Base-by-base conservation (phyloP, 345 rosid species). In the Ceriops tagal region DNA sequence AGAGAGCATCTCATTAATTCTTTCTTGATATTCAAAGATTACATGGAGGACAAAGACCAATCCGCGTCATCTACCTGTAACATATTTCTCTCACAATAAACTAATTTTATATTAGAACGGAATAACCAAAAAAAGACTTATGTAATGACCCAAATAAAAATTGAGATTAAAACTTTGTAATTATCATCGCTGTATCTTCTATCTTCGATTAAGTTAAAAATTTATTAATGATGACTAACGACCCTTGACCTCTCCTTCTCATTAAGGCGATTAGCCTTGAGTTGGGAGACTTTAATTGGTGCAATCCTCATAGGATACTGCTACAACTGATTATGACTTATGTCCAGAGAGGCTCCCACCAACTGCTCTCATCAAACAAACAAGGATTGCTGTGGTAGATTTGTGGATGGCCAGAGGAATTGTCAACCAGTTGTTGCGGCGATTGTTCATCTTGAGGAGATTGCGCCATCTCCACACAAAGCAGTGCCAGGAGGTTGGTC, bases 271-370 rank as follows among this genome's bases (percentile, higher is more conserved):
- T 47, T 79, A 4, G 70, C 65, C 27, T 39, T 4, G 80, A 75
- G 82, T 82, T 80, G 58, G 76, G 83, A 79, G 79, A 79, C 16
- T 74, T 71, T 77, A 77, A 64, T 68, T 32, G 73, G 71, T 21
- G 59, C 30, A 32, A 32, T 52, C 24, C 67, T 56, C 59, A 21
- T 56, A 56, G 59, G 59, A 56, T 56, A 3, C 59, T 56, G 59
- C 59, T 56, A 21, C 30, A 27, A 27, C 24, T 10, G 59, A 27
- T 56, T 24, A 56, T 27, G n/a, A 39, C 27, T 15, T 16, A 27
- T 72, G 90, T 73, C 93, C 88, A 88, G 39, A 88, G 92, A 67
- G 92, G 86, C 66, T 86, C 76, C 76, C 76, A 73, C 73, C 73
- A 1, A 73, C 26, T 68, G 72, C 13, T 30, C 1, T 74, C 77